These are phyloP conservation scores for Podaxis sp. DNA, from an alignment of 768 basidiomycete genomes.

Conservation along the genomic window DNA sequence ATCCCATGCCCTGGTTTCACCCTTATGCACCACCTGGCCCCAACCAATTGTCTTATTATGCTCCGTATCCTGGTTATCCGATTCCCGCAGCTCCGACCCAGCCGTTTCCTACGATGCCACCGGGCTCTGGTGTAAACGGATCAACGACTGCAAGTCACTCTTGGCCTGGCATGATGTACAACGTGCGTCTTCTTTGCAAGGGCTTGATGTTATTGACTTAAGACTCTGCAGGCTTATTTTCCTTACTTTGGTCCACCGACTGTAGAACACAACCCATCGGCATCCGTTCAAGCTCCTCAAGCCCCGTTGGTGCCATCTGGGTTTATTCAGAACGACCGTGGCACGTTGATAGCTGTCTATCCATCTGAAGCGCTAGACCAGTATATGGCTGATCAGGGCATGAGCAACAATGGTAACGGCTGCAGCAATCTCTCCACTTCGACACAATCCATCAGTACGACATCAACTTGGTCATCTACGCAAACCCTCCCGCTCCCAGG, in stretches of 20 bases:
- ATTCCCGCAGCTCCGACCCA: constrained; percentile 27
- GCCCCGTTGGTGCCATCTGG: constrained; percentile 65
- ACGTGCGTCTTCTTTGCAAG: constrained; percentile 36
- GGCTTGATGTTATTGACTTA: constrained; percentile 6
- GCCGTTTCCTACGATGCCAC: constrained; percentile 30
- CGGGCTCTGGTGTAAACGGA: constrained; percentile 38
- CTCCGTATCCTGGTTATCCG: constrained; percentile 47
- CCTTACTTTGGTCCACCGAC: constrained; percentile 43
- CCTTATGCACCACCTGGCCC: constrained; percentile 49
- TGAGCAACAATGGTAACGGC: constrained; percentile 24
- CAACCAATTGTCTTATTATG: constrained; percentile 52
- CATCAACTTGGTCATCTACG: background rate
- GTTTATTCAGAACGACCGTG: constrained; percentile 72
- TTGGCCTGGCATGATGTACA: constrained; percentile 45
- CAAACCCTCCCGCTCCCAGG: background rate
- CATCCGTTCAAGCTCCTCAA: constrained; percentile 29
- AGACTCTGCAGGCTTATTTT: constrained; percentile 41
- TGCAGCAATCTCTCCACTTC: constrained; percentile 29
- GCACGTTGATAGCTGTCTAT: constrained; percentile 71
- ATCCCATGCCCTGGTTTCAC: constrained; percentile 51
- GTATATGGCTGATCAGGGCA: constrained; percentile 48
- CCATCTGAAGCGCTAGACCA: constrained; percentile 68
- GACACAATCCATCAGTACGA: constrained; percentile 3
- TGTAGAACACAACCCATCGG: constrained; percentile 25
- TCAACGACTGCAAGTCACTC: constrained; percentile 29